Evolutionary conservation across 2,329 filamentous ascomycete genomes (phyloP).

Genomic region (Pseudogymnoascus sp.): DNA sequence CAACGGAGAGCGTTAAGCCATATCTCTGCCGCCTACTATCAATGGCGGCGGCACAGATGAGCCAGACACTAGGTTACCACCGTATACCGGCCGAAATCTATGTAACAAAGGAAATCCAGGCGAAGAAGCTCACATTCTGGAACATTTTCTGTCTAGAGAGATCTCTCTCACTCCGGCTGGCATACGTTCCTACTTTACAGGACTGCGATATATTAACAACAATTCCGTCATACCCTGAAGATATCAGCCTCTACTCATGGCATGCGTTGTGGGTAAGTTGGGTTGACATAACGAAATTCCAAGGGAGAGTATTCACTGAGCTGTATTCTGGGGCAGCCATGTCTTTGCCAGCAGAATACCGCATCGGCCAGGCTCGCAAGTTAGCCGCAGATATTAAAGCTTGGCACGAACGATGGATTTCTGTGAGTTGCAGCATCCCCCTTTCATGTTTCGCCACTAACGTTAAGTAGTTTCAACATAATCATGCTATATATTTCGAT

Average conservation of each 20-base stretch:
- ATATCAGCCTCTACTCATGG: slow-evolving; percentile 7
- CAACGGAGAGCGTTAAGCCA: slow-evolving; percentile 6
- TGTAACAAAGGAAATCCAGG: slow-evolving; percentile 2
- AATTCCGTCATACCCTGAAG: slow-evolving; percentile 1
- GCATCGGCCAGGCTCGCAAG: not conserved
- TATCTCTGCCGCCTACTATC: slow-evolving; percentile 4
- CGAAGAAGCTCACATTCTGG: slow-evolving; percentile 13
- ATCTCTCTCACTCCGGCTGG: slow-evolving; percentile 12
- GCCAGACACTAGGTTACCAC: slow-evolving; percentile 10
- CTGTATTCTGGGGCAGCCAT: slow-evolving; percentile 11
- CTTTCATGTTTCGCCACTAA: not conserved
- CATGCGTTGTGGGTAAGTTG: slow-evolving; percentile 13
- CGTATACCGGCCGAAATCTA: not conserved
- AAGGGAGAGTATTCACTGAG: slow-evolving; percentile 11
- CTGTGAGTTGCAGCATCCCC: not conserved
- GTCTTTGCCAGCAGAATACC: not conserved
- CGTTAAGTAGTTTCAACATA: not conserved
- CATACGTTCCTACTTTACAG: slow-evolving; percentile 12
- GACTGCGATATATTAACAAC: slow-evolving; percentile 15
- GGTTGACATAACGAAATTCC: slow-evolving; percentile 11
- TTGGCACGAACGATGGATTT: not conserved
- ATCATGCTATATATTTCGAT: not conserved
- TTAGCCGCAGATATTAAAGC: not conserved
- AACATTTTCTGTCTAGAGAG: slow-evolving; percentile 14
- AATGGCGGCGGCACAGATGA: slow-evolving; percentile 10